phyloP scores from a whole-genome alignment of 1,139 yeast genomes.

The Yamadazyma atmosphaerica region DNA sequence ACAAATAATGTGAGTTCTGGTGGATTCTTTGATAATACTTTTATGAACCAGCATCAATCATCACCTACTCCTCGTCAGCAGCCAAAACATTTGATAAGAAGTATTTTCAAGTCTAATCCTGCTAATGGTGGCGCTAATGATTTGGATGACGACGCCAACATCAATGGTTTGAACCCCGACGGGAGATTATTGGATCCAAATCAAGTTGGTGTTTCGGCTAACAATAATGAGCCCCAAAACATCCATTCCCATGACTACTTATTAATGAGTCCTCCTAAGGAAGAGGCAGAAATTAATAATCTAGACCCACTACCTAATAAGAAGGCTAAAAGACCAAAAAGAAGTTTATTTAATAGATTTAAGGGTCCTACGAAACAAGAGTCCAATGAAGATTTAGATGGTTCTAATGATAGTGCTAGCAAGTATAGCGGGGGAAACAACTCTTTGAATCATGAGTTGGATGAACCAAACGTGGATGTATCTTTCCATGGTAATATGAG shows the following conservation, averaged over 20 bases:
- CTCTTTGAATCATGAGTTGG: slow-evolving; percentile 12
- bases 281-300: slow-evolving; percentile 21
- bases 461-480: slow-evolving; percentile 6
- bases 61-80: slow-evolving; percentile 22
- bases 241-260: slow-evolving; percentile 17
- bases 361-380: slow-evolving; percentile 32
- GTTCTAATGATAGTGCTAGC: slow-evolving; percentile 11
- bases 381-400: slow-evolving; percentile 13
- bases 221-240: slow-evolving; percentile 7
- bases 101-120: slow-evolving; percentile 38
- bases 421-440: slow-evolving; percentile 14
- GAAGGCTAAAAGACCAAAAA: slow-evolving; percentile 33
- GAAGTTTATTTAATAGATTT: slow-evolving; percentile 44
- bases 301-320: slow-evolving; percentile 19
- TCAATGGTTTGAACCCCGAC: slow-evolving; percentile 8
- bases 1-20: slow-evolving; percentile 9
- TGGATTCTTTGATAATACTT: slow-evolving; percentile 4
- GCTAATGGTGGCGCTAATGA: slow-evolving; percentile 4
- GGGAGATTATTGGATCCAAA: slow-evolving; percentile 1
- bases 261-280: slow-evolving; percentile 23
- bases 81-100: slow-evolving; percentile 40
- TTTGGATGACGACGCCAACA: background rate
- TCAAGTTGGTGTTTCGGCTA: slow-evolving; percentile 10
- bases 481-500: slow-evolving; percentile 16
- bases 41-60: slow-evolving; percentile 10